Evolutionary conservation across 2,329 filamentous ascomycete species (phyloP), one percentile per base, ranked within the genome.

Genomic region (Alternaria gaisen): DNA sequence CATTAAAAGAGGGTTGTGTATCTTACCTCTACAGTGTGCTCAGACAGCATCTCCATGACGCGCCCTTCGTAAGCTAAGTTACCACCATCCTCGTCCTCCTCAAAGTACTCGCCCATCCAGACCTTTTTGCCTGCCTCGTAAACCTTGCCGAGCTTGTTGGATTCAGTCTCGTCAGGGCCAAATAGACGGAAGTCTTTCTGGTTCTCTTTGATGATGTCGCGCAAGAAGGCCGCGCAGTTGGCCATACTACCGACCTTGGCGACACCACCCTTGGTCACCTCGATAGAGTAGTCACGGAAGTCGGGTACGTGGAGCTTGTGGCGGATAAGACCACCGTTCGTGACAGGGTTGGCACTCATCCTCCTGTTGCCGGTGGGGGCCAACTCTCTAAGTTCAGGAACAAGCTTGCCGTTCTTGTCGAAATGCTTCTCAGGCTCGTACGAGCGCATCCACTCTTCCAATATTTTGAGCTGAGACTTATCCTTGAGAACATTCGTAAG

Each of bases 21-120:
- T 24, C 67, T 38, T 67, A 75, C 91, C 77, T 94, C 91, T 61
- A 87, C 87, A 16, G 90, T 93, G 74, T 94, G 91, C 77, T 94
- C 91, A 18, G 88, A 91, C n/a, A 94, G 85, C 76, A 93, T 93
- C 77, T 94, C 91, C 90, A 94, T 93, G 36, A 93, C 91, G 28
- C 90, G 85, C 16, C 91, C 91, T 14, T 84, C 83, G 18, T 82
- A 85, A 6, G 88, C 85, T 24, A 94, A 81, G 70, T 94, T 93
- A 63, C 91, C 91, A 10, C 91, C 91, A 70, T 93, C 88, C 8
- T 81, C 79, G 70, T 94, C 91, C 72, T 93, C 91, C 4, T 91
- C 88, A 63, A 93, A 91, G 75, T 91, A 91, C 51, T 92, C 90
- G 6, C 87, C 91, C 81, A 93, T 83, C 91, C 91, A 93, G 4